Evolutionary conservation across 2,329 filamentous ascomycete genomes (phyloP).

Genomic region (Trichoderma harzianum): DNA sequence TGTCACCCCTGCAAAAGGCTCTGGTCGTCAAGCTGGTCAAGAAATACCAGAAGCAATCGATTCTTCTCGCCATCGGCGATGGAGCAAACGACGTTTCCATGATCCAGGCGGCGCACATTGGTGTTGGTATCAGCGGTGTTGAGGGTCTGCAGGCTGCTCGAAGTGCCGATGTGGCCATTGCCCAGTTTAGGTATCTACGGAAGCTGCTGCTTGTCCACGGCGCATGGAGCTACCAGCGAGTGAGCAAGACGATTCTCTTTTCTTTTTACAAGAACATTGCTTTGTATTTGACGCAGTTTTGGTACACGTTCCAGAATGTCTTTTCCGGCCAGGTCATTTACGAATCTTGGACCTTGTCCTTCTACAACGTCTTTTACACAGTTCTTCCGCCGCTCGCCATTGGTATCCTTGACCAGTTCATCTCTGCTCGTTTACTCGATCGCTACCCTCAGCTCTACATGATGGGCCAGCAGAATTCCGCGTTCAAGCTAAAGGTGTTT

Average conservation of each 20-base stretch:
- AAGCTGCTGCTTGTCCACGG: conserved; percentile 95
- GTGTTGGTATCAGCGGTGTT: conserved; percentile 93
- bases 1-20: conserved; percentile 94
- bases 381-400: conserved; percentile 89
- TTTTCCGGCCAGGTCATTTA: conserved; percentile 98
- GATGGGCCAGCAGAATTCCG: conserved; percentile 86
- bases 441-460: conserved; percentile 95
- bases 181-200: conserved; percentile 89
- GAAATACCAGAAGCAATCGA: conserved; percentile 80
- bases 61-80: conserved; percentile 93
- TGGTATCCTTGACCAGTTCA: conserved; percentile 96
- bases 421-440: conserved; percentile 88
- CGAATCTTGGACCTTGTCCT: conserved; percentile 98
- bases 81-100: conserved; percentile 99
- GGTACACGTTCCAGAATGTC: conserved; percentile 97
- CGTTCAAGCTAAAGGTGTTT: conserved; percentile 92
- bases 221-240: conserved; percentile 94
- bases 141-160: conserved; percentile 96
- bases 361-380: conserved; percentile 99
- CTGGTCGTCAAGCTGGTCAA: conserved; percentile 98
- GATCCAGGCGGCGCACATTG: conserved; percentile 98
- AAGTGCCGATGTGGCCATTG: conserved; percentile 93
- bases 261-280: conserved; percentile 99
- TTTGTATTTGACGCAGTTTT: conserved; percentile 98
- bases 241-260: conserved; percentile 95